A percentile compares a stretch with the other conserved stretches of the same genome.
phyloP scores from a whole-genome alignment of 805 yeast species.

The Candida hungchunana region DNA sequence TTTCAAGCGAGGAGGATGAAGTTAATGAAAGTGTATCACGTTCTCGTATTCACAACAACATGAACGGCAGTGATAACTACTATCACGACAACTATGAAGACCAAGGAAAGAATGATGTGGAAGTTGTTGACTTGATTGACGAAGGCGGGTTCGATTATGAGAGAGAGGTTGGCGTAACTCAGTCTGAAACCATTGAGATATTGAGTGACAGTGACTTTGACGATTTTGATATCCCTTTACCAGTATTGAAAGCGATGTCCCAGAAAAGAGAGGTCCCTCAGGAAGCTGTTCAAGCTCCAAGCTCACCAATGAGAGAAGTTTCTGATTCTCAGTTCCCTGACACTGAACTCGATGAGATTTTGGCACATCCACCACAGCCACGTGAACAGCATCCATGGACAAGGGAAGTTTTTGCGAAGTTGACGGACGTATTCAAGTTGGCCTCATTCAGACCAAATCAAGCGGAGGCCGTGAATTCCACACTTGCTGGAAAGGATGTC shows the following conservation, averaged over 20 bases:
- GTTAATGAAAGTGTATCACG: conserved; percentile 4
- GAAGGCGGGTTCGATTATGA: conserved; percentile 30
- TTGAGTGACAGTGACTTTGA: conserved; percentile 27
- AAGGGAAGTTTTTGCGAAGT: conserved; percentile 54
- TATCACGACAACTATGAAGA: no score
- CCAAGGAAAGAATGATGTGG: no score
- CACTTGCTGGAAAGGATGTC: conserved; percentile 74
- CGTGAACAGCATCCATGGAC: conserved; percentile 48
- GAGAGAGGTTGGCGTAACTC: conserved; percentile 22
- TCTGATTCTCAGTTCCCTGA: conserved; percentile 13
- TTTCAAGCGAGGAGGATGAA: conserved; percentile 25
- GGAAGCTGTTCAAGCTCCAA: no score
- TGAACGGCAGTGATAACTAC: conserved; percentile 15
- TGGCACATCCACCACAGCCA: conserved; percentile 14
- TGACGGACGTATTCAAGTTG: conserved; percentile 59
- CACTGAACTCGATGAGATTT: conserved; percentile 19
- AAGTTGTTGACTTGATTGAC: conserved; percentile 20
- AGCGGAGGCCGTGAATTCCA: conserved; percentile 78
- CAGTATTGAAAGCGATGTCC: conserved; percentile 5
- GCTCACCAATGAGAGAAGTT: conserved; percentile 17
- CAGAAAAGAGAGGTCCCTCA: no score
- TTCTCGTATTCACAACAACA: neutral
- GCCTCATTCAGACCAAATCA: conserved; percentile 76
- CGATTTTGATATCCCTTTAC: conserved; percentile 13
- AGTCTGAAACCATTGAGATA: conserved; percentile 12